Evolutionary conservation across 441 rosid genomes (phyloP), one percentile per base, ranked within the genome.

Genomic region (Populus hybrid): DNA sequence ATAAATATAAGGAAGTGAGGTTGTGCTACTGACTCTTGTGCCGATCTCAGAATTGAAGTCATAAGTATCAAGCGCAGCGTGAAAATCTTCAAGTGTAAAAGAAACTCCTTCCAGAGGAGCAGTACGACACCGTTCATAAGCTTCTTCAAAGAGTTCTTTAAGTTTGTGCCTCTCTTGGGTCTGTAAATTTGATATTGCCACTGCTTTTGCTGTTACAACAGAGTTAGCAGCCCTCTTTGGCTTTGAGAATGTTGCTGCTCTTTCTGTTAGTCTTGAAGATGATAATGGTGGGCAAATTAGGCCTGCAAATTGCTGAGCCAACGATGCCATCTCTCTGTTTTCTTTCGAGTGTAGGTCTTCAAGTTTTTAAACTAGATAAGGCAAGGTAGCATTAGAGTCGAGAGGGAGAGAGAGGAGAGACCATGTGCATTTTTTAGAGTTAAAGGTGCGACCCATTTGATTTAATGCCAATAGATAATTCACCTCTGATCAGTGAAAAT

Each of bases 31-130:
- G 53, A 96, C 98, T 94, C 80, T 94, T 80, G 94, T 84, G 34
- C 98, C 98, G 61, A 92, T 71, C 75, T 92, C 95, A 78, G 98
- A 87, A 82, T 87, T 87, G 85, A 91, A 92, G 83, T 92, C 92
- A 84, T 89, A 94, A 69, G 91, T 88, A 7, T 87, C 94, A 21
- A 92, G 78, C 79, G 94, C 88, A 70, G 87, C 63, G 2, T 87
- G 84, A 76, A 96, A 92, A 50, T 94, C 93, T 11, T 89, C 95
- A 35, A 83, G 73, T 19, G 91, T 85, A 82, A 96, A 96, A 28
- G 94, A 69, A 69, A 96, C 87, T 19, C 97, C 94, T 75, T 91
- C 95, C 93, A 79, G 83, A 9, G 98, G 98, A 36, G 90, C 83
- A 65, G 88, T 85, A 64, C 93, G 92, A 70, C 95, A 90, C 34